A percentile compares a stretch with the other conserved stretches of the same genome.
phyloP scores from a whole-genome alignment of 208 protist species.

The Trichomonas gallinae region DNA sequence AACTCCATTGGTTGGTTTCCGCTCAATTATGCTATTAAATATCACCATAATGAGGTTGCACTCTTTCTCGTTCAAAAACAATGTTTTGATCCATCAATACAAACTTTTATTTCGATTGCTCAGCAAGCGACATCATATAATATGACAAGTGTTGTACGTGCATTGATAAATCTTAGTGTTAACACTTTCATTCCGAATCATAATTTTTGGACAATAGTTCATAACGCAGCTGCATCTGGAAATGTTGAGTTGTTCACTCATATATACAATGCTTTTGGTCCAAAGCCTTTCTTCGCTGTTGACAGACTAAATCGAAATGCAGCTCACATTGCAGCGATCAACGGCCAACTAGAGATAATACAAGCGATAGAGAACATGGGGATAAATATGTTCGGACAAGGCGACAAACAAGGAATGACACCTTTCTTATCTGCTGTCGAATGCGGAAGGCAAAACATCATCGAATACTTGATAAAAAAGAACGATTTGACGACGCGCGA shows the following conservation, averaged over 20 bases:
- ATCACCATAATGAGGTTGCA: neutral
- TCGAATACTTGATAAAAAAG: neutral
- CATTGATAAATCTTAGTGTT: neutral
- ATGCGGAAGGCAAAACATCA: too few relatives aligned
- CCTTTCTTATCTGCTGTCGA: neutral
- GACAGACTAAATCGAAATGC: neutral
- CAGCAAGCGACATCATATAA: neutral
- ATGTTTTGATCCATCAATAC: neutral
- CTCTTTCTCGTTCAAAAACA: neutral
- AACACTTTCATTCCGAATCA: neutral
- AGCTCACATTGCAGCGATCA: neutral
- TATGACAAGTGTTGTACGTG: neutral
- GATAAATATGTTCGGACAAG: neutral
- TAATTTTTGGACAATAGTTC: neutral
- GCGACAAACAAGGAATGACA: neutral
- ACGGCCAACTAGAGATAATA: neutral
- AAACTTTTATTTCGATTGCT: neutral
- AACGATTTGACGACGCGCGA: neutral
- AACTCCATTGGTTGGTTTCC: neutral
- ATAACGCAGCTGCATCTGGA: neutral
- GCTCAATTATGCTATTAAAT: neutral
- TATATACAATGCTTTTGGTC: neutral
- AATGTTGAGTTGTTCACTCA: neutral
- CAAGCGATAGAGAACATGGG: neutral
- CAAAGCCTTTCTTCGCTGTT: neutral